Evolutionary conservation across 2,329 filamentous ascomycete species (phyloP).

Genomic region (Colletotrichum caudatum): DNA sequence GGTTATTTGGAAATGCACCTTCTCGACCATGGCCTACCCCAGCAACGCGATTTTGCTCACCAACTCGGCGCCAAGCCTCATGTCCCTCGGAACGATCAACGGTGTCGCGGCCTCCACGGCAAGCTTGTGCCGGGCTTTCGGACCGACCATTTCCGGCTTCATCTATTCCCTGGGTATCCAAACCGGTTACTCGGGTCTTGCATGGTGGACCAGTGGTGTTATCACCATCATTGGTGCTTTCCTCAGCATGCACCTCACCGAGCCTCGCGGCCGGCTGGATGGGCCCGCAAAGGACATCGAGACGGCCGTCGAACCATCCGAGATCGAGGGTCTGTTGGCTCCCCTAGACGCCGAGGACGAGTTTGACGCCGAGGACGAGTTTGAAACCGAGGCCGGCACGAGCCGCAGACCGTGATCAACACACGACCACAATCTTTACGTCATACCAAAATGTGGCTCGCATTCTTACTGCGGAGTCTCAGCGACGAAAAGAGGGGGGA

Average conservation of each 20-base stretch:
- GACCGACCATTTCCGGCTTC: slow-evolving; percentile 87
- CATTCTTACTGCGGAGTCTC: slow-evolving; percentile 6
- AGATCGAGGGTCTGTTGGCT: slow-evolving; percentile 32
- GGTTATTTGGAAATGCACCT: slow-evolving; percentile 92
- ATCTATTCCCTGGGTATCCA: slow-evolving; percentile 85
- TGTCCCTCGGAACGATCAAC: slow-evolving; percentile 91
- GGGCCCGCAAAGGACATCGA: slow-evolving; percentile 57
- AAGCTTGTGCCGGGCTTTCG: slow-evolving; percentile 87
- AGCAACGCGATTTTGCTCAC: slow-evolving; percentile 89
- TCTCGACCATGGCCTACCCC: slow-evolving; percentile 91
- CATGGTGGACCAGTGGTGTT: slow-evolving; percentile 91
- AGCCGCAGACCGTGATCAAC: slow-evolving; percentile 25
- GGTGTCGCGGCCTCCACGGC: slow-evolving; percentile 92
- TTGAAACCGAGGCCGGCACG: slow-evolving; percentile 26
- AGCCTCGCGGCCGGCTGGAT: slow-evolving; percentile 63
- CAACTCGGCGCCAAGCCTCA: slow-evolving; percentile 85
- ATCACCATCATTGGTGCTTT: slow-evolving; percentile 81
- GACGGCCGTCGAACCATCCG: slow-evolving; percentile 47
- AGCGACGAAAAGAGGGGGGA: neutral
- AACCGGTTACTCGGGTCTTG: slow-evolving; percentile 85
- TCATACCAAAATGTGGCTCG: slow-evolving; percentile 6
- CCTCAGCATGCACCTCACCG: slow-evolving; percentile 80
- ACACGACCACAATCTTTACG: neutral
- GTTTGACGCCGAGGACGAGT: slow-evolving; percentile 20
- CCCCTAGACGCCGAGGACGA: slow-evolving; percentile 27